These are phyloP conservation scores for Chimonanthus praecox DNA, from an alignment of 164 flowering plant species.

Conservation along the genomic window DNA sequence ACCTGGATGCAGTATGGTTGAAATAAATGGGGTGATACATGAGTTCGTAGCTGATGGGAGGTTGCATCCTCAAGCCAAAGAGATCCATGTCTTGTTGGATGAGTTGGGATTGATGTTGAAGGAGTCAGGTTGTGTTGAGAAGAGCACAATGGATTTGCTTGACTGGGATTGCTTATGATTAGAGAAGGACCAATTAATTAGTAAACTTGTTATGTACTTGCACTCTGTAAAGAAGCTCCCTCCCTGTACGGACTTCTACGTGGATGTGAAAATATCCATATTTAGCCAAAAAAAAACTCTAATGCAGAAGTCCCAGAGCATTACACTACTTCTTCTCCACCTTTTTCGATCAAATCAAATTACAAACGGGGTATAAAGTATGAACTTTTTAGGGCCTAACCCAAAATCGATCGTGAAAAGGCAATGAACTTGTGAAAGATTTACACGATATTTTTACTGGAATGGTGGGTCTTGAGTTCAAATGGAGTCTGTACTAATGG, in stretches of 20 bases:
- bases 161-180: not conserved
- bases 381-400: too few relatives aligned
- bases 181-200: not conserved
- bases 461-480: too few relatives aligned
- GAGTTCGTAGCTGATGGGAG: slow-evolving; percentile 61
- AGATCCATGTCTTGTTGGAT: slow-evolving; percentile 37
- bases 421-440: too few relatives aligned
- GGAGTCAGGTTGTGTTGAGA: slow-evolving; percentile 10
- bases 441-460: too few relatives aligned
- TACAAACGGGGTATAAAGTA: too few relatives aligned
- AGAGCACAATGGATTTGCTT: not conserved
- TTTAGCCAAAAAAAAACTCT: too few relatives aligned
- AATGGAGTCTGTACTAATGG: too few relatives aligned
- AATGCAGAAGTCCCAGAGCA: too few relatives aligned
- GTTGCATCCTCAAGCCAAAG: slow-evolving; percentile 35
- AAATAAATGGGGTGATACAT: slow-evolving; percentile 57
- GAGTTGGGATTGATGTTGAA: slow-evolving; percentile 17
- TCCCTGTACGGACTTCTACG: not conserved
- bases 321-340: too few relatives aligned
- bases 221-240: not conserved
- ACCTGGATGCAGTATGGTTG: slow-evolving; percentile 68
- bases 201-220: not conserved
- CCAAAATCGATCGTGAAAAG: too few relatives aligned
- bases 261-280: too few relatives aligned
- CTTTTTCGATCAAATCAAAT: too few relatives aligned